Conservation (phyloP, 176 grass and related monocot genomes). For the Bonia amplexicaulis region DNA sequence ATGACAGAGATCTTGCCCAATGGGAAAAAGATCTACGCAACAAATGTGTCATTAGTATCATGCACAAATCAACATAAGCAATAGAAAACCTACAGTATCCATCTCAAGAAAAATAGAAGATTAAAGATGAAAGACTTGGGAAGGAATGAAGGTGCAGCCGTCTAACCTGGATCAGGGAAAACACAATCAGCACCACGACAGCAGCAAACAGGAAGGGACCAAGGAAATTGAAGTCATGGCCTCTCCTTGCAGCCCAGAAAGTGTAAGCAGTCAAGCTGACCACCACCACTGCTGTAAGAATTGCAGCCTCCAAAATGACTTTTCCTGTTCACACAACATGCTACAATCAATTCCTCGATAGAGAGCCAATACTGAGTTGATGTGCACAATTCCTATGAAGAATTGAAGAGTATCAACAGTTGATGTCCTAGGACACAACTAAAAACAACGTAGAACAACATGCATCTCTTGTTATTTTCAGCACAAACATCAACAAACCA, state of each 20-base stretch:
- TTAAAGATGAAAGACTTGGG: not conserved
- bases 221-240: conserved; percentile 75
- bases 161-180: conserved; percentile 65
- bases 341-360: not conserved
- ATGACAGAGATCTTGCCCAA: conserved; percentile 68
- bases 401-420: not conserved
- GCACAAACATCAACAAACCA: not conserved
- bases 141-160: not conserved
- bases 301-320: conserved; percentile 74
- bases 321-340: conserved; percentile 54
- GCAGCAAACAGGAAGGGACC: conserved; percentile 72
- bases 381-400: not conserved
- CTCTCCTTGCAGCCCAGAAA: conserved; percentile 89
- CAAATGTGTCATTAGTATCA: conserved; percentile 20
- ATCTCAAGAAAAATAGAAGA: not conserved
- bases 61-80: not conserved
- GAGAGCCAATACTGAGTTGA: not conserved
- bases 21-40: conserved; percentile 63
- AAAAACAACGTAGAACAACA: not conserved
- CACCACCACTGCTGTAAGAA: conserved; percentile 73
- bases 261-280: conserved; percentile 80
- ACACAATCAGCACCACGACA: conserved; percentile 63
- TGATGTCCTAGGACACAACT: not conserved
- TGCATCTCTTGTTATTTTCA: not conserved
- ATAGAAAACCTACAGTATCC: not conserved